Evolutionary conservation across 805 yeast species (phyloP).

Genomic region (Spathaspora girioi): DNA sequence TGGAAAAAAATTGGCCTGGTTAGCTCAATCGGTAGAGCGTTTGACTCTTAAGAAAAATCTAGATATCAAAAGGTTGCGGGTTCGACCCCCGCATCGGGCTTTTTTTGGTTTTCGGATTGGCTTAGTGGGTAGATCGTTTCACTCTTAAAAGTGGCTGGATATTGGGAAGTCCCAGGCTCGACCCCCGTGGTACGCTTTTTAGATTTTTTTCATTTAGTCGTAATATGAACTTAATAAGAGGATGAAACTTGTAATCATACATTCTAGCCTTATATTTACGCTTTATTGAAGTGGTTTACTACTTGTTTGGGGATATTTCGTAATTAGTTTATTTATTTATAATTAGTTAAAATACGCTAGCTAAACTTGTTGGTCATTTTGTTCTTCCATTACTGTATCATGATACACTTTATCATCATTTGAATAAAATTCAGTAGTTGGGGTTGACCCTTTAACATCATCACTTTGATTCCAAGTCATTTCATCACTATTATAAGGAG

Average conservation of each 20-base stretch:
- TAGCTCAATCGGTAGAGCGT: conserved; percentile 5
- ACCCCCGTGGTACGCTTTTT: background rate
- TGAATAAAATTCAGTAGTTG: conserved; percentile 22
- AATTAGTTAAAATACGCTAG: background rate
- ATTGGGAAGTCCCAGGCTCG: background rate
- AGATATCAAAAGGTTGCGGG: conserved; percentile 5
- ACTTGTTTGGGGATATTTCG: too few species aligned
- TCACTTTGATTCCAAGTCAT: conserved; percentile 5
- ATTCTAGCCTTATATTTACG: too few species aligned
- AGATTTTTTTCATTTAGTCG: too few species aligned
- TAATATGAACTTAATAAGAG: too few species aligned
- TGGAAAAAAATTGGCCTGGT: background rate
- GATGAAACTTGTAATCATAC: too few species aligned
- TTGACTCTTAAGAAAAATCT: conserved; percentile 1
- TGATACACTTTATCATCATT: conserved; percentile 11
- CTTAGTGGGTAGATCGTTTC: too few species aligned
- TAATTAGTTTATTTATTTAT: background rate
- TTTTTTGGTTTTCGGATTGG: background rate
- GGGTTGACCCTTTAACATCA: conserved; percentile 19
- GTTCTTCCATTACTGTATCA: background rate
- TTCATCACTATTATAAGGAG: conserved; percentile 26
- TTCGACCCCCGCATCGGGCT: conserved; percentile 6
- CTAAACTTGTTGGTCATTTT: background rate
- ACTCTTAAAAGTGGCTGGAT: background rate
- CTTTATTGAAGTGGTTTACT: too few species aligned